A percentile compares a stretch with the other conserved stretches of the same genome.
These are phyloP conservation scores for Guyanaporus albipodus DNA, from an alignment of 768 basidiomycete genomes.

Conservation along the genomic window DNA sequence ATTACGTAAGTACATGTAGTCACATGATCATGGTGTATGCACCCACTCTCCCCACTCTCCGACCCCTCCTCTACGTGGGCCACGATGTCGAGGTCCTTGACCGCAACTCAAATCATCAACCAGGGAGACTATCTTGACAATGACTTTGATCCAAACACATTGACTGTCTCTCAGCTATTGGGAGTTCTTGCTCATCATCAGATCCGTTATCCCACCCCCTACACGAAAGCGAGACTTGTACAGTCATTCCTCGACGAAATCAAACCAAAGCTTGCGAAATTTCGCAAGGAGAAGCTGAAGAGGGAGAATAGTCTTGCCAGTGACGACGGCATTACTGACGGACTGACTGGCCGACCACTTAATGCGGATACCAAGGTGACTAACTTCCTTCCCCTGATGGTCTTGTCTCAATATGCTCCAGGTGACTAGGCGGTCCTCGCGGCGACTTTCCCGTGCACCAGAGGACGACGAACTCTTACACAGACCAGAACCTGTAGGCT, in stretches of 20 bases:
- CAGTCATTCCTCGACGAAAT: slow-evolving; percentile 77
- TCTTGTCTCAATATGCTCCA: slow-evolving; percentile 8
- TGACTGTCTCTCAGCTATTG: slow-evolving; percentile 79
- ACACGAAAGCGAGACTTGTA: slow-evolving; percentile 74
- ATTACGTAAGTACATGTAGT: background rate
- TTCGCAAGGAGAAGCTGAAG: slow-evolving; percentile 62
- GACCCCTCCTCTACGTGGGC: slow-evolving; percentile 14
- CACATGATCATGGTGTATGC: slow-evolving; percentile 26
- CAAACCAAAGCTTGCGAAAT: slow-evolving; percentile 50
- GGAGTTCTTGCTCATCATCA: slow-evolving; percentile 77
- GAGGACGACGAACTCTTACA: slow-evolving; percentile 39
- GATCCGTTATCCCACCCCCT: slow-evolving; percentile 66
- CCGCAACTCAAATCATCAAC: slow-evolving; percentile 71
- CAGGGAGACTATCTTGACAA: slow-evolving; percentile 76
- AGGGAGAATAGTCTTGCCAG: slow-evolving; percentile 69
- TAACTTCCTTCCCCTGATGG: slow-evolving; percentile 3
- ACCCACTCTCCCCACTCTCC: background rate
- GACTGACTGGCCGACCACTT: slow-evolving; percentile 72
- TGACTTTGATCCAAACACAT: slow-evolving; percentile 66
- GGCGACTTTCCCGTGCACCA: slow-evolving; percentile 60
- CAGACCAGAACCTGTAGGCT: slow-evolving; percentile 55
- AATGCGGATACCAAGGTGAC: slow-evolving; percentile 45
- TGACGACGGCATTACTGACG: slow-evolving; percentile 80
- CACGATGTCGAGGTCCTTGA: slow-evolving; percentile 65
- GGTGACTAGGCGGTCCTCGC: slow-evolving; percentile 51